Percentiles rank a stretch among this genome's conserved stretches.
phyloP scores from a whole-genome alignment of 305 asterid species.

The Coffea humblotiana region DNA sequence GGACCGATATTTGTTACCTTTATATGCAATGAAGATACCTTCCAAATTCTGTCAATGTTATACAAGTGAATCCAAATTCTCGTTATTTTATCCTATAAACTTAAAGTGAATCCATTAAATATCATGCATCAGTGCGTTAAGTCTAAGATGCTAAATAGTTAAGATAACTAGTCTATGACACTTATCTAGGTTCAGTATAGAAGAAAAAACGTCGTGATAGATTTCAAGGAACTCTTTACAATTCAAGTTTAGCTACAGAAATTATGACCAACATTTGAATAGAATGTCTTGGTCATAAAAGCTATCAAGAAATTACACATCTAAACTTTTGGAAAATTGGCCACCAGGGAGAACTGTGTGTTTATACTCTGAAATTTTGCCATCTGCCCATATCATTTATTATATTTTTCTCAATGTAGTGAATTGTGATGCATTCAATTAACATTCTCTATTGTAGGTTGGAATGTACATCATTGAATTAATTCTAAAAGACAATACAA shows the following conservation, averaged over 20 bases:
- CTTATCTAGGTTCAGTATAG: too few species aligned
- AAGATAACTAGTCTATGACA: background rate
- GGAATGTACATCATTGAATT: background rate
- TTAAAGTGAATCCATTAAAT: too few species aligned
- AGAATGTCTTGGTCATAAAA: background rate
- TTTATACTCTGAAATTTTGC: background rate
- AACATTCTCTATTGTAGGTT: background rate
- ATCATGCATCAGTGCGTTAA: too few species aligned
- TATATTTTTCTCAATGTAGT: too few species aligned
- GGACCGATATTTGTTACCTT: constrained; percentile 69
- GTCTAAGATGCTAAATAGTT: background rate
- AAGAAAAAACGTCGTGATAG: too few species aligned
- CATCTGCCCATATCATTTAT: background rate
- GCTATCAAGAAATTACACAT: too few species aligned
- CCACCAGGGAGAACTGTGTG: background rate
- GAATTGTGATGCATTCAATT: too few species aligned
- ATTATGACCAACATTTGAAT: background rate
- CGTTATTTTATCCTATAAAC: too few species aligned
- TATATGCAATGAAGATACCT: constrained; percentile 87
- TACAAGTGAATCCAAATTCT: too few species aligned
- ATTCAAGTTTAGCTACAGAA: background rate
- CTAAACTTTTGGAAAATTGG: too few species aligned
- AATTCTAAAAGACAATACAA: background rate
- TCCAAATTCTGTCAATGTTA: constrained; percentile 28
- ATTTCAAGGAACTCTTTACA: background rate